Conservation (phyloP, 1,139 yeast genomes). For the Yamadazyma atmosphaerica region DNA sequence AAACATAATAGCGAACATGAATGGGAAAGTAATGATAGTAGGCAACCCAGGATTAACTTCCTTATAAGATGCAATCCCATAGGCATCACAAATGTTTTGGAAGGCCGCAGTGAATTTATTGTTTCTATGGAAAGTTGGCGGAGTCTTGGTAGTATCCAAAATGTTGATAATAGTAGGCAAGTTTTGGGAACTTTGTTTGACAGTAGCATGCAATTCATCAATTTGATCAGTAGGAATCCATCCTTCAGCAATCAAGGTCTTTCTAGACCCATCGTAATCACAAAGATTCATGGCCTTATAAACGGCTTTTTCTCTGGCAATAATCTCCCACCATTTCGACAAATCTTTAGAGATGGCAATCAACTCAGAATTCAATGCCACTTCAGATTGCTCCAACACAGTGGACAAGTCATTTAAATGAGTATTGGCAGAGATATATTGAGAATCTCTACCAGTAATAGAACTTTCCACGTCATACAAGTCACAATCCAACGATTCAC, state of each 20-base stretch:
- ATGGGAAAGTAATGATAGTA: slow-evolving; percentile 78
- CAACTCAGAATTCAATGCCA: slow-evolving; percentile 66
- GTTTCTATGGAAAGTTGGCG: slow-evolving; percentile 78
- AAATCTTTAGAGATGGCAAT: slow-evolving; percentile 74
- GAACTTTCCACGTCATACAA: slow-evolving; percentile 39
- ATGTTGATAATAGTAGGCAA: slow-evolving; percentile 72
- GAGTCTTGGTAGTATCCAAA: slow-evolving; percentile 64
- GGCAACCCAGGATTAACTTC: slow-evolving; percentile 83
- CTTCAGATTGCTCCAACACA: slow-evolving; percentile 54
- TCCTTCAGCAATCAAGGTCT: slow-evolving; percentile 71
- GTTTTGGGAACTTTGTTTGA: slow-evolving; percentile 36
- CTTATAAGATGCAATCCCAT: slow-evolving; percentile 74
- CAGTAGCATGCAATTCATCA: slow-evolving; percentile 33
- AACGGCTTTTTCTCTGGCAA: slow-evolving; percentile 71
- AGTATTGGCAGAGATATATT: slow-evolving; percentile 54
- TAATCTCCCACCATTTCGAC: slow-evolving; percentile 66
- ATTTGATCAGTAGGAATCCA: slow-evolving; percentile 73
- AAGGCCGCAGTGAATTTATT: slow-evolving; percentile 77
- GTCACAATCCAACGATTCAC: slow-evolving; percentile 48
- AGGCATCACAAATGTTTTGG: slow-evolving; percentile 77
- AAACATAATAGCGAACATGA: slow-evolving; percentile 86
- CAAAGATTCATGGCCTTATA: slow-evolving; percentile 66
- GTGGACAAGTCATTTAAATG: slow-evolving; percentile 59
- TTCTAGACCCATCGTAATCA: slow-evolving; percentile 64
- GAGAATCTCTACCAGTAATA: slow-evolving; percentile 37